Percentiles rank a stretch among this genome's conserved stretches.
phyloP scores from a whole-genome alignment of 768 basidiomycete species.

The Calocera cornea region DNA sequence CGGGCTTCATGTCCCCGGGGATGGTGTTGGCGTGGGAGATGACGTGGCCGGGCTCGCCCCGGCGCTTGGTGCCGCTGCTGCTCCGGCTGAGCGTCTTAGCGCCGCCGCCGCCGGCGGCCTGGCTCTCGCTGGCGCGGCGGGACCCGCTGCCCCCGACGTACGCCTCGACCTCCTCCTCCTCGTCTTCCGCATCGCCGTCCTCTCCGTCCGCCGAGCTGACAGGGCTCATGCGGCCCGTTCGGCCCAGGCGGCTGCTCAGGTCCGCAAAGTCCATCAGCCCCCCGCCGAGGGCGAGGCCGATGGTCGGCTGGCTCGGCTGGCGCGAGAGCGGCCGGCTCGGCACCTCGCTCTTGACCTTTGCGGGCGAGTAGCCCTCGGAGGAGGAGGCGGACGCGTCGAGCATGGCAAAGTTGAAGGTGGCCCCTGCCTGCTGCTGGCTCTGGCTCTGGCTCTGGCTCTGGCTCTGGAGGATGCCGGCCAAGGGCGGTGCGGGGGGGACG shows the following conservation, averaged over 20 bases:
- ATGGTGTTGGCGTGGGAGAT: constrained; percentile 37
- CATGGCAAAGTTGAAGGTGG: background rate
- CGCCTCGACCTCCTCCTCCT: background rate
- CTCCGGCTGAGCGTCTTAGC: background rate
- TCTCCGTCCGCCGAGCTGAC: background rate
- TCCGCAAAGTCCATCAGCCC: background rate
- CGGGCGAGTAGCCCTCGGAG: background rate
- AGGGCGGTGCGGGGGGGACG: background rate
- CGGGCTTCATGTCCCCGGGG: constrained; percentile 62
- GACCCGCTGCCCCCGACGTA: background rate
- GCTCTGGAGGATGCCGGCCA: background rate
- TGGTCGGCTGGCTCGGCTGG: background rate
- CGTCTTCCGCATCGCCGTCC: background rate
- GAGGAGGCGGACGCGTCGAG: background rate
- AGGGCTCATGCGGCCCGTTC: background rate
- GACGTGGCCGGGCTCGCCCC: background rate
- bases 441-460: background rate
- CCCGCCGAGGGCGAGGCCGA: background rate
- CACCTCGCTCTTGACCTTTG: background rate
- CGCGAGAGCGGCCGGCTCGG: background rate
- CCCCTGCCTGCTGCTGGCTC: background rate
- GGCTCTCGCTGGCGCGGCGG: background rate
- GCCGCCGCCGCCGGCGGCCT: too few species aligned
- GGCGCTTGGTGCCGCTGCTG: background rate
- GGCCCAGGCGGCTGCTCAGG: background rate